phyloP scores from a whole-genome alignment of 2,329 filamentous ascomycete species.

The Pseudogymnoascus sp. region DNA sequence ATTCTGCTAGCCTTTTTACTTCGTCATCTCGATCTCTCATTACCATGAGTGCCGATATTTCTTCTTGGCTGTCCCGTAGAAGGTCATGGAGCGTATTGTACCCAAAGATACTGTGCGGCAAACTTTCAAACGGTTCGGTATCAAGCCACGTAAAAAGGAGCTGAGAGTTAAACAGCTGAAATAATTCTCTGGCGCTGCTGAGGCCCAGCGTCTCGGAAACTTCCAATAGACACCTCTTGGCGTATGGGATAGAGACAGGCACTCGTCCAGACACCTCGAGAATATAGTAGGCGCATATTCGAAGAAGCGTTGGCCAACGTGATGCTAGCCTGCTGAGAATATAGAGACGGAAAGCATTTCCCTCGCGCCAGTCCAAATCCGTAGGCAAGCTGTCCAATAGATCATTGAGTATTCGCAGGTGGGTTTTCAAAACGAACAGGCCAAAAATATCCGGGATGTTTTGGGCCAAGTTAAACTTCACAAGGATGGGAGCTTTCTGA shows the following conservation, averaged over 20 bases:
- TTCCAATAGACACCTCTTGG: conserved; percentile 59
- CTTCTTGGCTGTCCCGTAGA: conserved; percentile 62
- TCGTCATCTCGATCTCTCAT: conserved; percentile 70
- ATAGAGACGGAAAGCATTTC: conserved; percentile 75
- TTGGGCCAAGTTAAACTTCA: conserved; percentile 70
- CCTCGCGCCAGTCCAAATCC: conserved; percentile 65
- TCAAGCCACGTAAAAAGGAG: conserved; percentile 88
- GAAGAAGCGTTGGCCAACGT: conserved; percentile 76
- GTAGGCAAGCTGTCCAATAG: conserved; percentile 72
- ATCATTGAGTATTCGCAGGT: conserved; percentile 79
- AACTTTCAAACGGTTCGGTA: conserved; percentile 54
- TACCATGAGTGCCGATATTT: conserved; percentile 71
- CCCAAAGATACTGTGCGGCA: conserved; percentile 81
- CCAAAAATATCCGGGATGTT: conserved; percentile 69
- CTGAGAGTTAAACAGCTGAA: conserved; percentile 79
- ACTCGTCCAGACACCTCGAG: conserved; percentile 83
- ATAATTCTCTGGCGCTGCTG: conserved; percentile 61
- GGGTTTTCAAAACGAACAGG: conserved; percentile 71
- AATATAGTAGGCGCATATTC: conserved; percentile 84
- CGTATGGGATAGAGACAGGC: conserved; percentile 57
- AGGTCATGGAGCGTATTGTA: conserved; percentile 65
- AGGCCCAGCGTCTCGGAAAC: conserved; percentile 63
- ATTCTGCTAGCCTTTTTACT: conserved; percentile 50
- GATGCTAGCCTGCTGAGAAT: conserved; percentile 72
- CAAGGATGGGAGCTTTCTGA: conserved; percentile 54